These are phyloP conservation scores for Trichophyton equinum DNA, from an alignment of 2,329 filamentous ascomycete genomes.

Conservation along the genomic window DNA sequence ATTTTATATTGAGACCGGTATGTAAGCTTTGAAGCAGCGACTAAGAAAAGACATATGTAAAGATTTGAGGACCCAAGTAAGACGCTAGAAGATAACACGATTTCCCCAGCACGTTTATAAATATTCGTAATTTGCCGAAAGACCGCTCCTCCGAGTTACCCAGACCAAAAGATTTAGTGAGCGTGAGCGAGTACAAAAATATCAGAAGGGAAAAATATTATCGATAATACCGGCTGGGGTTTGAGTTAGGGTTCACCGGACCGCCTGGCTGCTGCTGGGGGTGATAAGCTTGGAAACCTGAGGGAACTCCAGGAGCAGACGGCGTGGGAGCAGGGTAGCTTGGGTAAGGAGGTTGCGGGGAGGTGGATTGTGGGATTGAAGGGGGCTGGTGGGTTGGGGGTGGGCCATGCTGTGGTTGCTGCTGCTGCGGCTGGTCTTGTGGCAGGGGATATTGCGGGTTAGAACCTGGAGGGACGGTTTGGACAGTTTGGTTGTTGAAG, in stretches of 20 bases:
- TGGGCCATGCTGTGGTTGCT: slow-evolving; percentile 24
- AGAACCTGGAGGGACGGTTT: slow-evolving; percentile 11
- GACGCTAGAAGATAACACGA: background rate
- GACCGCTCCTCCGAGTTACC: background rate
- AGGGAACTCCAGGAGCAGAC: slow-evolving; percentile 11
- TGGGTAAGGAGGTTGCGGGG: slow-evolving; percentile 24
- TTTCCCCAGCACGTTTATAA: background rate
- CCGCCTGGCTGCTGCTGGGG: slow-evolving; percentile 18
- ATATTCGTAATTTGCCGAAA: background rate
- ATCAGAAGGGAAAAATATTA: background rate
- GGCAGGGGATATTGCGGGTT: slow-evolving; percentile 13
- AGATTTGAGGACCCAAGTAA: background rate
- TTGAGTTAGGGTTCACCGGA: slow-evolving; percentile 18
- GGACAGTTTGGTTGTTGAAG: slow-evolving; percentile 5
- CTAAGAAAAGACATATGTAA: background rate
- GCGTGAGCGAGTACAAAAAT: background rate
- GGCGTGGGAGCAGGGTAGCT: slow-evolving; percentile 20
- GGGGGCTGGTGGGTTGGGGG: slow-evolving; percentile 24
- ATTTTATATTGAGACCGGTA: background rate
- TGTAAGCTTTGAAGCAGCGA: background rate
- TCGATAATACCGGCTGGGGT: slow-evolving; percentile 30
- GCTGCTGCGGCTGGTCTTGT: slow-evolving; percentile 18
- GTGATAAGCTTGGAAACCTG: slow-evolving; percentile 28
- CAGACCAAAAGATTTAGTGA: background rate
- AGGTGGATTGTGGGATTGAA: slow-evolving; percentile 22